These are phyloP conservation scores for Ensete glaucum DNA, from an alignment of 176 grass and related monocot genomes.

Conservation along the genomic window DNA sequence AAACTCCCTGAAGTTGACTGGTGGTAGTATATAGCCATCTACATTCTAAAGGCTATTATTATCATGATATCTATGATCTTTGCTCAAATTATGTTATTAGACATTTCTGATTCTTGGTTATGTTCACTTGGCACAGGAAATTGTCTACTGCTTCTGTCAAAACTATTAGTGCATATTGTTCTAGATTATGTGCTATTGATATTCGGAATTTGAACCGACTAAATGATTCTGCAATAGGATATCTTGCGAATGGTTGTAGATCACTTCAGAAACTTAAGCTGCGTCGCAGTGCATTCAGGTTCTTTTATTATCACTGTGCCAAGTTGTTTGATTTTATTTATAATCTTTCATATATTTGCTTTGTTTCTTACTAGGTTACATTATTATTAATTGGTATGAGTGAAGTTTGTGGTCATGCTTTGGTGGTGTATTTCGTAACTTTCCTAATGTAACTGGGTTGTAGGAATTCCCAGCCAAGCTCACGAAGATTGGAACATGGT, in stretches of 20 bases:
- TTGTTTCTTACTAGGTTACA: background rate
- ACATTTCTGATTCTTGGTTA: slow-evolving; percentile 21
- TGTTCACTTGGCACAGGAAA: slow-evolving; percentile 42
- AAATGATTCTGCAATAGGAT: slow-evolving; percentile 33
- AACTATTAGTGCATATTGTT: slow-evolving; percentile 48
- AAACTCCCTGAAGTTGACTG: background rate
- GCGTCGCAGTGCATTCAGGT: slow-evolving; percentile 62
- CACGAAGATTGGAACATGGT: background rate
- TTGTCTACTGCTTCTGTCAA: slow-evolving; percentile 72
- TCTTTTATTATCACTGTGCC: background rate
- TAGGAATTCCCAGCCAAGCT: background rate
- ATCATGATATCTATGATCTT: background rate
- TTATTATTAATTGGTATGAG: background rate
- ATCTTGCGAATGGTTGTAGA: slow-evolving; percentile 49
- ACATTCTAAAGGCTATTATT: slow-evolving; percentile 11
- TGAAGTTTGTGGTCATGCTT: background rate
- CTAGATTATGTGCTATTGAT: slow-evolving; percentile 45
- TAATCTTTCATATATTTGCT: background rate
- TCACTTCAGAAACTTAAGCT: slow-evolving; percentile 47
- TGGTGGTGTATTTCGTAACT: background rate
- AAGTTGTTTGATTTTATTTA: background rate
- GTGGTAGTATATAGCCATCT: background rate
- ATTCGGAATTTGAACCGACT: slow-evolving; percentile 46
- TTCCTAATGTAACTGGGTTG: background rate
- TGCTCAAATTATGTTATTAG: slow-evolving; percentile 8